Evolutionary conservation across 805 yeast genomes (phyloP).

Genomic region (Blastobotrys muscicola): DNA sequence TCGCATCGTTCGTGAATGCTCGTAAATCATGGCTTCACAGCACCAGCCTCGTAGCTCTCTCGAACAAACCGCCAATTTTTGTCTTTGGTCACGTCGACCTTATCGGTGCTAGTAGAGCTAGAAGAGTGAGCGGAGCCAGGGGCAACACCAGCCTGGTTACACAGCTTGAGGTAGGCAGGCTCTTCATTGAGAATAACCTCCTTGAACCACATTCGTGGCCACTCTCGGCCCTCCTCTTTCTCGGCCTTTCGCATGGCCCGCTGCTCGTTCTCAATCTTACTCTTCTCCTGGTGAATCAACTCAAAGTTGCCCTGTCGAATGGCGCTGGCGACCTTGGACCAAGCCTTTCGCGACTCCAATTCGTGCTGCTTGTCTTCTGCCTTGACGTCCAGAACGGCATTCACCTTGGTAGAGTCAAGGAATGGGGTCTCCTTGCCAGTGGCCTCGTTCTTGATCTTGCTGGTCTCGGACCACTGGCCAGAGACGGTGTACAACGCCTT

Average conservation of each 20-base stretch:
- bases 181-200: conserved; percentile 13
- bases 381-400: conserved; percentile 56
- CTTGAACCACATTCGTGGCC: conserved; percentile 83
- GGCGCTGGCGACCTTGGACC: conserved; percentile 86
- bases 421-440: conserved; percentile 29
- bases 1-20: too few species aligned
- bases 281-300: conserved; percentile 63
- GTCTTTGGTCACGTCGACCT: conserved; percentile 7
- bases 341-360: conserved; percentile 80
- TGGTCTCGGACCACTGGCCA: conserved; percentile 89
- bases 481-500: conserved; percentile 58
- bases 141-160: conserved; percentile 14
- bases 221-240: conserved; percentile 46
- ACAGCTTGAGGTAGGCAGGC: conserved; percentile 9
- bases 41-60: conserved; percentile 13
- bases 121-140: conserved; percentile 12
- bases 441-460: conserved; percentile 52
- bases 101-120: conserved; percentile 3
- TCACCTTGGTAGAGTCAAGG: conserved; percentile 26
- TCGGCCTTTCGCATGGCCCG: conserved; percentile 74
- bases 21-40: conserved; percentile 12
- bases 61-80: conserved; percentile 19
- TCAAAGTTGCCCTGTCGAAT: conserved; percentile 67
- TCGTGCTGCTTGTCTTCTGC: conserved; percentile 73
- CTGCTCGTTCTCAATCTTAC: conserved; percentile 73